Base-by-base conservation (phyloP, 257 asterid species). In the Henckelia pumila region DNA sequence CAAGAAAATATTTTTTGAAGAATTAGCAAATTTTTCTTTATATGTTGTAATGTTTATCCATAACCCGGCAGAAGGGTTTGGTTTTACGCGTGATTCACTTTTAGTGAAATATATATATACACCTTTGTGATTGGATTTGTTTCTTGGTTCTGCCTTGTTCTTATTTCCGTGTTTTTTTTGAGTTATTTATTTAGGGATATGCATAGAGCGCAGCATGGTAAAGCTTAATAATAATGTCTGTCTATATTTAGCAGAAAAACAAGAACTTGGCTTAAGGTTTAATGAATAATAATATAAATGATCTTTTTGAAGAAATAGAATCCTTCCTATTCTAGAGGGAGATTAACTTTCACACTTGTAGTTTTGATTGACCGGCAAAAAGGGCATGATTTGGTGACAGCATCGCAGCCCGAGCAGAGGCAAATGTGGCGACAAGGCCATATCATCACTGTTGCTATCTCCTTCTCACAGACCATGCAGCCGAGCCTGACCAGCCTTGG, bases 341-440 rank as follows among this genome's bases (percentile, higher is more conserved):
- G 73, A 37, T 3, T 9, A 19, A 75, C 59, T 68, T 71, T 73
- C 7, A 72, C 4, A 28, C 81, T 56, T 16, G 50, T 32, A 1
- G 14, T 47, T 74, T 73, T 75, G 7, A 59, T 4, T 2, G 6
- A 0, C 1, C 8, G 3, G 59, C 92, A 85, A 69, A 77, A 80
- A 0, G 90, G 92, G 82, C 95, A 88, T 24, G 16, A 11, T 14
- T 3, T 56, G 1, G 60, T 30, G 0, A 0, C 13, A 1, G 2
- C 61, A 0, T 82, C 76, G 29, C 92, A 88, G 1, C 25, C 8
- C 3, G 14, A 29, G 66, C 90, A 88, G 3, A 82, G 56, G 22
- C 89, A 77, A 8, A 88, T 59, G 30, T 85, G 95, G 55, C 85
- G 79, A 68, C 95, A 85, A 1, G 86, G 87, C 83, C 76, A 80